Evolutionary conservation across 2,329 filamentous ascomycete species (phyloP).

Genomic region (Shiraia sp.): DNA sequence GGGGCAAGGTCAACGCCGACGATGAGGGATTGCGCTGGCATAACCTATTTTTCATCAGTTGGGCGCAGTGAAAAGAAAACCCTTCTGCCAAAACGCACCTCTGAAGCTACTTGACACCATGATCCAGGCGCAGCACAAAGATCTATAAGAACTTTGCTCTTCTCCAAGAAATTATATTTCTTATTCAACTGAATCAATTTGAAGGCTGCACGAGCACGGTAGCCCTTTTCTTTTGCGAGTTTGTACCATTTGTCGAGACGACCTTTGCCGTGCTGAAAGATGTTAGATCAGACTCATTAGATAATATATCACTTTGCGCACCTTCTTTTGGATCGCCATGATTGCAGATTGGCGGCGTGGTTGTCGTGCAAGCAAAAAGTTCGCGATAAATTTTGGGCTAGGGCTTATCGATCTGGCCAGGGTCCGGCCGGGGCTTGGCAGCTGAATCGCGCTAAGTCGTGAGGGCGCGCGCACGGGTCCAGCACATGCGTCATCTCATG

Average conservation of each 20-base stretch:
- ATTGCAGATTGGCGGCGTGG: conserved; percentile 26
- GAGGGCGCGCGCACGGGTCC: conserved; percentile 9
- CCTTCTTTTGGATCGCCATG: conserved; percentile 98
- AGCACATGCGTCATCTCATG: conserved; percentile 24
- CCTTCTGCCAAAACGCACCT: conserved; percentile 65
- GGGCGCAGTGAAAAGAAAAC: neutral
- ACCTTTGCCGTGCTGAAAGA: conserved; percentile 79
- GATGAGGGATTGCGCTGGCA: conserved; percentile 88
- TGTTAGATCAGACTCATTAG: conserved; percentile 25
- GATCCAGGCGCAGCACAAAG: conserved; percentile 90
- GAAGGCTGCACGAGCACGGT: conserved; percentile 92
- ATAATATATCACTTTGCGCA: conserved; percentile 6
- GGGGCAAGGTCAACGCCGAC: conserved; percentile 92
- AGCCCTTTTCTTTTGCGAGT: conserved; percentile 97
- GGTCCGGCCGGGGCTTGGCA: conserved; percentile 16
- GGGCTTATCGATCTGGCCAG: conserved; percentile 3
- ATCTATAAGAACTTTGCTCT: conserved; percentile 94
- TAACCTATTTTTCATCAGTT: conserved; percentile 55
- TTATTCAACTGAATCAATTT: conserved; percentile 98
- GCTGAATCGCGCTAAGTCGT: conserved; percentile 8
- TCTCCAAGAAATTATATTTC: conserved; percentile 97
- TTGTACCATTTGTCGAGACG: conserved; percentile 99
- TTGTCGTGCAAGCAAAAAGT: conserved; percentile 18
- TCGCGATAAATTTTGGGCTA: conserved; percentile 23
- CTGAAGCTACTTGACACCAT: conserved; percentile 71